Percentiles rank a stretch among this genome's conserved stretches.
phyloP scores from a whole-genome alignment of 2,329 filamentous ascomycete genomes.

The Aschersonia sp. region DNA sequence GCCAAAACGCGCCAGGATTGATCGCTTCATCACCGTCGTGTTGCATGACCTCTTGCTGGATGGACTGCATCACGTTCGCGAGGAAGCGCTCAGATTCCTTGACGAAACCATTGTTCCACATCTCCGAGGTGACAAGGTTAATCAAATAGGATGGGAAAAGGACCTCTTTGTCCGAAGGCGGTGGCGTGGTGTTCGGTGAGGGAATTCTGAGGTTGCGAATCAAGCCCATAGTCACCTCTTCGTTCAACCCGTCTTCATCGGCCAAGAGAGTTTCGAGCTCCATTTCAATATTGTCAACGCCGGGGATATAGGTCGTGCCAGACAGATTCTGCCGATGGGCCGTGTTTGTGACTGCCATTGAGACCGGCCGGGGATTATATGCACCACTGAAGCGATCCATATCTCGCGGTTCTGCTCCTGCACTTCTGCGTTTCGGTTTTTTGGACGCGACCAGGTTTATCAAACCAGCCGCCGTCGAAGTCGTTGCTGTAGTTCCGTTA shows the following conservation, averaged over 20 bases:
- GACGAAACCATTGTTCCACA: conserved; percentile 99
- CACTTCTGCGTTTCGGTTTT: conserved; percentile 90
- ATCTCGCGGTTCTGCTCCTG: conserved; percentile 71
- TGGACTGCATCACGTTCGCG: conserved; percentile 98
- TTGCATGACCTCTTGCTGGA: conserved; percentile 98
- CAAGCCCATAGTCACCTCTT: conserved; percentile 90
- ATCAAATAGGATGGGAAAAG: conserved; percentile 98
- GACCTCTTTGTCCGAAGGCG: conserved; percentile 95
- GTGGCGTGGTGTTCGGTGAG: conserved; percentile 68
- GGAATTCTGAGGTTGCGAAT: conserved; percentile 97
- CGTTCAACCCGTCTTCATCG: conserved; percentile 90
- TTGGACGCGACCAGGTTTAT: conserved; percentile 96
- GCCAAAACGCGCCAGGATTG: conserved; percentile 95
- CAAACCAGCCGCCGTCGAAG: conserved; percentile 54
- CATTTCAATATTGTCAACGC: conserved; percentile 81
- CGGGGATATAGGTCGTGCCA: conserved; percentile 64
- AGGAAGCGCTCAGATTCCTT: conserved; percentile 98
- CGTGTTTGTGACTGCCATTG: conserved; percentile 70
- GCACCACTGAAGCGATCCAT: conserved; percentile 81
- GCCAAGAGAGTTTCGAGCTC: conserved; percentile 89
- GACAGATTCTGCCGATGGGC: conserved; percentile 57
- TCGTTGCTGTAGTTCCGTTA: conserved; percentile 24
- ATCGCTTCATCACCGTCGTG: conserved; percentile 95
- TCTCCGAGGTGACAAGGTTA: conserved; percentile 96
- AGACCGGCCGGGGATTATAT: conserved; percentile 90